Evolutionary conservation across 345 rosid species (phyloP), one percentile per base, ranked within the genome.

Genomic region (rapeseed (Brassica napus)): DNA sequence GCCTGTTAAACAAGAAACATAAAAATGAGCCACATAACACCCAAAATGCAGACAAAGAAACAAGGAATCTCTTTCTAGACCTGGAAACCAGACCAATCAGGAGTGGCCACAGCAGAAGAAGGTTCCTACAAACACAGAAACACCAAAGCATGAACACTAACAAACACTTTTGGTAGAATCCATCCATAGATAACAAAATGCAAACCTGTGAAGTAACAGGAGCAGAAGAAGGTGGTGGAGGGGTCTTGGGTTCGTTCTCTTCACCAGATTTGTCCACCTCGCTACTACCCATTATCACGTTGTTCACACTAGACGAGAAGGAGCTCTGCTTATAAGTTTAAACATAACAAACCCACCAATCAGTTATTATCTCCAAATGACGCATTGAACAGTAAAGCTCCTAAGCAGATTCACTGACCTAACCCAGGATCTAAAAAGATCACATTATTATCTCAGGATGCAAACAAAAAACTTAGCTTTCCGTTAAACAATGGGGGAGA

Each of bases 201-300:
- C 67, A 69, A 70, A 92, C 97, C 94, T 91, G 96, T 31, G 91
- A 67, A 42, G 89, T 3, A 60, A 52, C 82, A 64, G 89, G 54
- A 47, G 54, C 54, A 44, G 52, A 9, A 47, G 97, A 55, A 39
- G 90, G 81, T 10, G 68, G 64, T 0, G 47, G 1, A 42, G 49
- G 14, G 11, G 73, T 73, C 83, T 87, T 90, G 5, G 88, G 72
- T 76, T 92, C 94, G 73, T 90, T 91, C 75, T 92, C 94, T 83
- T 88, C 88, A 12, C 81, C 78, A 5, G 89, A 72, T 81, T 94
- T 92, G 59, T 88, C 90, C 81, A 75, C 82, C 84, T 92, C 97
- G 59, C 88, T 82, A 72, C 97, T 86, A 59, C 86, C 93, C 98
- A 92, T 94, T 28, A 28, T 28, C 31, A 28, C 31, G 4, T 28